Evolutionary conservation across 2,329 filamentous ascomycete genomes (phyloP).

Genomic region (Aspergillus tubingensis): DNA sequence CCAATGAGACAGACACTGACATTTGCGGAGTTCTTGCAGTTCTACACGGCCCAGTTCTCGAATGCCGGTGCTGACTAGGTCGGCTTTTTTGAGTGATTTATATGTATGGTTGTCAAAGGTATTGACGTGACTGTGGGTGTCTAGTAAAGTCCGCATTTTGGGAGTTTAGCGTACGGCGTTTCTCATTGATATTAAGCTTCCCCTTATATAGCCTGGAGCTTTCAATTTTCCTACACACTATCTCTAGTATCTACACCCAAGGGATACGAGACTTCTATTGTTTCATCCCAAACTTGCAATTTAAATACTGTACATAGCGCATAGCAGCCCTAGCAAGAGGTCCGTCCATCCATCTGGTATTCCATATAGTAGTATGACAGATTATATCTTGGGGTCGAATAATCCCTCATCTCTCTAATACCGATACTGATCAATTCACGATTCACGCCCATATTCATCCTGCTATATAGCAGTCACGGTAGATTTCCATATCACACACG

Average conservation of each 20-base stretch:
- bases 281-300: not conserved
- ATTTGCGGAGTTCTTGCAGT: constrained; percentile 39
- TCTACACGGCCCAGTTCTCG: constrained; percentile 39
- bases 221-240: not conserved
- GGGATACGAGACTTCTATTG: not conserved
- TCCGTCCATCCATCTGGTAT: not conserved
- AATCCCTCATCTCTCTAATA: not conserved
- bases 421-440: not conserved
- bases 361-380: not conserved
- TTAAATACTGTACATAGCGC: constrained; percentile 4
- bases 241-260: not conserved
- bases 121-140: not conserved
- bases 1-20: constrained; percentile 26
- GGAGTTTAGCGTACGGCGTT: constrained; percentile 19
- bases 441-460: not conserved
- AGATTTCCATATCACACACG: not conserved
- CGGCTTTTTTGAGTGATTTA: not conserved
- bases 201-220: not conserved
- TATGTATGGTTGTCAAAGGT: not conserved
- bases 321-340: not conserved
- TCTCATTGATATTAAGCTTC: not conserved
- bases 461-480: not conserved
- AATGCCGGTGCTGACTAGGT: constrained; percentile 33
- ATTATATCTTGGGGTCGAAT: not conserved
- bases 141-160: constrained; percentile 15